Evolutionary conservation across 441 rosid species (phyloP), one percentile per base, ranked within the genome.

Genomic region (Francoa sonchifolia): DNA sequence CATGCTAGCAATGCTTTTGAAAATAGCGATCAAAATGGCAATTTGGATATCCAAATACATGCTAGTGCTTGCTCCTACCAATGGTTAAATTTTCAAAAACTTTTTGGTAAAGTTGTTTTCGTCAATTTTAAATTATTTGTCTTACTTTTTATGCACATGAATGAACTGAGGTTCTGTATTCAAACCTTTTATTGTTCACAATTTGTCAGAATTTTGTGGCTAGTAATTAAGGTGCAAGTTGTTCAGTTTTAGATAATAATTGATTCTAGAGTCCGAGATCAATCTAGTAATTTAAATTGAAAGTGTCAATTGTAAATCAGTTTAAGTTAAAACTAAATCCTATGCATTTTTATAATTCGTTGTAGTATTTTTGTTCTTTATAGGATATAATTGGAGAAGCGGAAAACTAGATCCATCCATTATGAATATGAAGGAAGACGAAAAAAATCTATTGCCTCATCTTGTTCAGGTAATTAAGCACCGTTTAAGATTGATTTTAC

Each of bases 331-430:
- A n/a, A n/a, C n/a, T n/a, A n/a, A n/a, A n/a, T 15, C 22, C 4
- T 10, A 9, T 28, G 8, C 34, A 7, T 29, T 14, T 30, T 31
- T 6, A 2, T 44, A n/a, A n/a, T n/a, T n/a, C n/a, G n/a, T n/a
- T n/a, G n/a, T n/a, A n/a, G n/a, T n/a, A 17, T 4, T 13, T 33
- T 2, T 30, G 16, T 29, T 45, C 25, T 10, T 36, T 12, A 34
- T 61, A 87, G 94, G 97, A 12, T 83, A 88, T 38, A 47, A 81
- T 40, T 88, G 97, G 97, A 70, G 68, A 59, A 83, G 69, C 33
- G 68, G 69, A 3, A 66, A 68, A 48, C 58, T 88, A n/a, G 89
- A 88, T 59, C 97, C 95, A 45, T 74, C 90, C n/a, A 53, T 61
- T 3, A 83, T 88, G 95, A 88, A 83, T 27, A 39, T 64, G 9